A percentile compares a stretch with the other conserved stretches of the same genome.
Evolutionary conservation across 1,284 basidiomycete genomes (phyloP).

Genomic region (Paramarasmius palmivorus): DNA sequence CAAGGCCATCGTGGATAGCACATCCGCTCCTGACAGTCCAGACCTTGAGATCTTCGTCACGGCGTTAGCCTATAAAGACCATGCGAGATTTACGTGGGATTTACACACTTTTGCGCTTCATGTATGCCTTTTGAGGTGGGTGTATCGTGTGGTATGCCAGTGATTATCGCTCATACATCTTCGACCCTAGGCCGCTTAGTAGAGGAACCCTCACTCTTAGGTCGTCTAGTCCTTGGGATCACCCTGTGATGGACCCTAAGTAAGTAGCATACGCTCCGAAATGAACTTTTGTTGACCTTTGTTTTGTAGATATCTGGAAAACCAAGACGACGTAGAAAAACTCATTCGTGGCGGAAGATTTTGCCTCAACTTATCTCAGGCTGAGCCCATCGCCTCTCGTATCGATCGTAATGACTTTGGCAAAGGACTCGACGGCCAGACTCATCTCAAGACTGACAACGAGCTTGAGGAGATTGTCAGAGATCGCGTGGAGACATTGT

Average conservation of each 20-base stretch:
- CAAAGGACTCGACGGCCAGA: conserved; percentile 42
- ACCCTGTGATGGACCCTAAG: conserved; percentile 45
- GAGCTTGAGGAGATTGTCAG: conserved; percentile 46
- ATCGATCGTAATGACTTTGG: conserved; percentile 41
- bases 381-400: conserved; percentile 48
- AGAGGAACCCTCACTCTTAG: conserved; percentile 37
- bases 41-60: conserved; percentile 62
- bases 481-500: conserved; percentile 56
- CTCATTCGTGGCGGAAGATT: conserved; percentile 57
- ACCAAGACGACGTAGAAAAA: conserved; percentile 55
- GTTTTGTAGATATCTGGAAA: conserved; percentile 65
- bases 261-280: too few species aligned
- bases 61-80: conserved; percentile 44
- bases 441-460: conserved; percentile 39
- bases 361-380: conserved; percentile 47
- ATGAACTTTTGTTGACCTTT: too few species aligned
- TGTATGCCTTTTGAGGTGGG: conserved; percentile 36
- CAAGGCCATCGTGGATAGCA: conserved; percentile 45
- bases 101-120: conserved; percentile 42
- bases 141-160: too few species aligned
- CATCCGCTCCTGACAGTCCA: conserved; percentile 55
- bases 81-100: conserved; percentile 27
- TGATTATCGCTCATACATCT: background rate
- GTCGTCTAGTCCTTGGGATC: conserved; percentile 38
- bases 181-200: conserved; percentile 35